Percentiles rank a stretch among this genome's conserved stretches.
These are phyloP conservation scores for Pharus latifolius DNA, from an alignment of 176 grass and related monocot species.

Conservation along the genomic window DNA sequence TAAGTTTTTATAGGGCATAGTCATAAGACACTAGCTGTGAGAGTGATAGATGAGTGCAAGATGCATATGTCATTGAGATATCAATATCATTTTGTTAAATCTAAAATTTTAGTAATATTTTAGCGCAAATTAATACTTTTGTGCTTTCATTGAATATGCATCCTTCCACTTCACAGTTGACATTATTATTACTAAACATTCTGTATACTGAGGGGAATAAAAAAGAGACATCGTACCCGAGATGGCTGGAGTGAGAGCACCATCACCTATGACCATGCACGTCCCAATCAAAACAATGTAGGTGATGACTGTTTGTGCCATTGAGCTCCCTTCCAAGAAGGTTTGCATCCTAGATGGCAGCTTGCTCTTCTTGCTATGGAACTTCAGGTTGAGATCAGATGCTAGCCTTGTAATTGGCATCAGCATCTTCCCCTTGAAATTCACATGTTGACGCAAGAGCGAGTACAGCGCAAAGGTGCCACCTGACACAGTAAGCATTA, in stretches of 20 bases:
- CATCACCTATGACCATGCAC: conserved; percentile 79
- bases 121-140: too few relatives aligned
- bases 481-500: conserved; percentile 19
- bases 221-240: conserved; percentile 40
- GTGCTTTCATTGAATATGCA: too few relatives aligned
- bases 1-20: too few relatives aligned
- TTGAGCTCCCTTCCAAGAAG: conserved; percentile 49
- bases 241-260: conserved; percentile 73
- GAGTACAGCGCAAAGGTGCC: conserved; percentile 89
- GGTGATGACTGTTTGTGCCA: conserved; percentile 43
- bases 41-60: too few relatives aligned
- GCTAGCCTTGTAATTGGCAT: conserved; percentile 37
- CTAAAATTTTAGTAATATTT: too few relatives aligned
- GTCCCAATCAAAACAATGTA: conserved; percentile 54
- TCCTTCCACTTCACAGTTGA: too few relatives aligned
- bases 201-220: neutral
- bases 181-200: too few relatives aligned
- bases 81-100: too few relatives aligned
- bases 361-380: conserved; percentile 35
- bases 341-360: conserved; percentile 23
- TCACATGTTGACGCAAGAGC: conserved; percentile 55
- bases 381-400: conserved; percentile 54
- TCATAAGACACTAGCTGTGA: too few relatives aligned
- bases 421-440: conserved; percentile 59
- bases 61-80: too few relatives aligned